Evolutionary conservation across 192 early-diverging fungal genomes (phyloP).

Genomic region (Piromyces finnis): DNA sequence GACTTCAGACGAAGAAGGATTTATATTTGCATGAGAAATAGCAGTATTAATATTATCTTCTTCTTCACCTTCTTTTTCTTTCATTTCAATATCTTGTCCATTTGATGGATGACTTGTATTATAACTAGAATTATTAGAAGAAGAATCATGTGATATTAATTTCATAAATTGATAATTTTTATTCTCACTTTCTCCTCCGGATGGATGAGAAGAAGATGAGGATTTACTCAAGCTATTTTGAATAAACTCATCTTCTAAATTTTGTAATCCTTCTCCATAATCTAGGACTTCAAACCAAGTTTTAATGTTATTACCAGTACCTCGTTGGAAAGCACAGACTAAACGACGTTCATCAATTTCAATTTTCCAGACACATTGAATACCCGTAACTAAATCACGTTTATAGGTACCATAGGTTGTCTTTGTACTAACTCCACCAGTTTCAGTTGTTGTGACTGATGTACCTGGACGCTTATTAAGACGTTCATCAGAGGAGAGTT

Average conservation of each 20-base stretch:
- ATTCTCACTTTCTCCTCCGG: no score
- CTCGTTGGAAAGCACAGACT: constrained; percentile 62
- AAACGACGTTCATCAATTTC: constrained; percentile 65
- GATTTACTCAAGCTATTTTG: constrained; percentile 20
- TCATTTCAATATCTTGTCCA: no score
- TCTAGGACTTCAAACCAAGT: constrained; percentile 35
- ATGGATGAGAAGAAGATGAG: no score
- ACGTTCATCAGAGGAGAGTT: constrained; percentile 41
- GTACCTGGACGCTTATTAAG: not conserved
- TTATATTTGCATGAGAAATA: no score
- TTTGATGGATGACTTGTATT: no score
- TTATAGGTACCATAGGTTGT: constrained; percentile 42
- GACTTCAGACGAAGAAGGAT: no score
- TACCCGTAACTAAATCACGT: constrained; percentile 53
- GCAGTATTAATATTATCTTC: no score
- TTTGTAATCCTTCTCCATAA: constrained; percentile 7
- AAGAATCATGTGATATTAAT: no score
- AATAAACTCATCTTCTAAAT: constrained; percentile 2
- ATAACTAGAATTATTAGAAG: no score
- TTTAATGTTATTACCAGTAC: constrained; percentile 11
- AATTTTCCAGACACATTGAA: constrained; percentile 87
- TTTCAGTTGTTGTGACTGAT: not conserved
- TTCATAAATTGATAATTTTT: no score
- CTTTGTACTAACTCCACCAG: not conserved
- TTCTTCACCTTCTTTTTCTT: no score